Base-by-base conservation (phyloP, 768 basidiomycete species). In the Infundibulicybe gibba region DNA sequence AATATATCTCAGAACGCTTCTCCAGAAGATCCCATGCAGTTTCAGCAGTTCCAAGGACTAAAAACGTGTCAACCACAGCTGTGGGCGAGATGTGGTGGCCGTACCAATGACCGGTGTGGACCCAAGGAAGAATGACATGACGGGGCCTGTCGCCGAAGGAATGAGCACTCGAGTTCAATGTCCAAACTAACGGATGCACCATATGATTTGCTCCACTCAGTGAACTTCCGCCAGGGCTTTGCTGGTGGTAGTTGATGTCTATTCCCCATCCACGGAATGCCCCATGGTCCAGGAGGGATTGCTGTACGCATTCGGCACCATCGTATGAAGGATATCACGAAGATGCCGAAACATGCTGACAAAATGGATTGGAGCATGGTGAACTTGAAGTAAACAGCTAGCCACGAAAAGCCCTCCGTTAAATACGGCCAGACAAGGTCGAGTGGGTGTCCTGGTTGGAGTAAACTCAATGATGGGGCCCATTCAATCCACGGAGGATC, bases 171-270 rank as follows among this genome's bases (percentile, higher is more conserved):
- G 25, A 8, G 8, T 25, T 25, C 25, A 25, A 3, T 8, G 8
- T 8, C 20, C 46, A 25, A 3, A 25, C 3, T 30, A 39, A 33
- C 37, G 3, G 32, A 35, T 40, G 12, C 43, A 75, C 77, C 77
- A 51, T 77, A 76, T 48, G 65, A 55, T 15, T 55, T 61, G 47
- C 69, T 74, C 71, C 75, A 77, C 40, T 72, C 67, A 20, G 68
- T 64, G 49, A 76, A 78, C 55, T 68, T 72, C 25, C 61, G 55
- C 77, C 77, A 79, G 1, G 76, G 74, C 51, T 76, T 72, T 16
- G 64, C 49, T 5, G 54, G 47, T 5, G 76, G 76, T 15, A 77
- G 57, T 47, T 78, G 71, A 45, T 73, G 64, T 33, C 61, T 58
- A 52, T 77, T 79, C 0, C 77, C 76, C 17, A 77, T 63, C 41